Base-by-base conservation (phyloP, 805 yeast species). In the Ogataea nakhonphanomensis region DNA sequence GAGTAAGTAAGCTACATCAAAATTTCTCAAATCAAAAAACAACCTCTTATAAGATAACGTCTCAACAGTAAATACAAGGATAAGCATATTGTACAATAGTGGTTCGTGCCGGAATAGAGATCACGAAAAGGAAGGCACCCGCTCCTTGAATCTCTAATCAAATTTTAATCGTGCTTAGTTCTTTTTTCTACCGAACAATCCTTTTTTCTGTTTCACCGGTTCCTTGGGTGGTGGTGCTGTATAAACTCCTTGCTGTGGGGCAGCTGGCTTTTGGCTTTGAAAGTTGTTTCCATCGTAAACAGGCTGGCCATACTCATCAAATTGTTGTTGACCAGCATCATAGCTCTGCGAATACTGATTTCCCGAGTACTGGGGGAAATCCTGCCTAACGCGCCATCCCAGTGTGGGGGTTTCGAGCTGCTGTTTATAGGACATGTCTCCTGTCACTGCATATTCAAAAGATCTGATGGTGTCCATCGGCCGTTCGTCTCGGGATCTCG, bases 381-480 rank as follows among this genome's bases (percentile, higher is more conserved):
- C 84, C 49, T 84, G 74, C 68, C 97, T 78, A 8, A 87, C 86
- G 39, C 84, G 79, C 83, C 95, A 90, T 11, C 97, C 98, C 31
- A 84, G 73, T 13, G 78, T 70, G 7, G 77, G 76, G 4, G 90
- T 73, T 64, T 90, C 97, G 55, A 88, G 70, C 54, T 85, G 88
- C 42, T 87, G 93, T 39, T 81, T 79, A 69, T 85, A 83, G 9
- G 76, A 64, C 43, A 73, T 66, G 62, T 93, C 99, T 37, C 96
- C 96, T 6, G 96, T 87, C 49, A 93, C 89, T 27, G 97, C 81
- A 59, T 83, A 93, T 69, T 93, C 98, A 64, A 93, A 93, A 5
- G 86, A 74, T 53, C 98, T 74, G 55, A 93, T 90, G 2, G 99
- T 93, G 62, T 95, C 99, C 55, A 93, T 69, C 4, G 99, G 99